Conservation (phyloP, 2,329 filamentous ascomycete genomes). For the Calonectria henricotiae region DNA sequence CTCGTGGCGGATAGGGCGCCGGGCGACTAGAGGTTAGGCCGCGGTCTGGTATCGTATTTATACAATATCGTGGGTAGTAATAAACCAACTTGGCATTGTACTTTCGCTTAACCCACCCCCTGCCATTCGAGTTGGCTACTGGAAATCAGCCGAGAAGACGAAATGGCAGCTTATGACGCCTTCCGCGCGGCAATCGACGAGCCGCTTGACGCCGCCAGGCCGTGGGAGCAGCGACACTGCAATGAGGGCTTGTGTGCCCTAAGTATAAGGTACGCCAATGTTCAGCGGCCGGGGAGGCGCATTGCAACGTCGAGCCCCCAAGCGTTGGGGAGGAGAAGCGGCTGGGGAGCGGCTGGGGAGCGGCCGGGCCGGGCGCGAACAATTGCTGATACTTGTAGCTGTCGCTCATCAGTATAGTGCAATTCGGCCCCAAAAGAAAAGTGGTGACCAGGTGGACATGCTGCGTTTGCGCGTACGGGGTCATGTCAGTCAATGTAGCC, state of each 20-base stretch:
- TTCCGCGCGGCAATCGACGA: not conserved
- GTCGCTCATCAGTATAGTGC: not conserved
- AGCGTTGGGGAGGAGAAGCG: not conserved
- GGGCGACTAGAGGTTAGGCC: not conserved
- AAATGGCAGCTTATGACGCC: not conserved
- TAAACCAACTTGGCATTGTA: not conserved
- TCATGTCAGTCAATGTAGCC: constrained; percentile 5
- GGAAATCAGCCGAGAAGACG: not conserved
- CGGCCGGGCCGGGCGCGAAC: not conserved
- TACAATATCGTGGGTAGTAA: not conserved
- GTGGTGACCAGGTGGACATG: constrained; percentile 1
- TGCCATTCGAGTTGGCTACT: not conserved
- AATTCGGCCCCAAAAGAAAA: constrained; percentile 19
- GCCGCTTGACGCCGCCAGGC: not conserved
- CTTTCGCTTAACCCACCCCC: not conserved
- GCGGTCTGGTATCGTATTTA: not conserved
- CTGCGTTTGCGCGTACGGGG: not conserved
- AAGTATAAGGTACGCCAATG: not conserved
- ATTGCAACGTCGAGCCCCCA: not conserved
- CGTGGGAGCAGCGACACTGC: not conserved
- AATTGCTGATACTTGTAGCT: not conserved
- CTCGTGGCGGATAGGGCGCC: too few relatives aligned
- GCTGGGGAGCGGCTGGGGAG: not conserved
- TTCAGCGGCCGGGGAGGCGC: not conserved
- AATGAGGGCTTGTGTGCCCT: not conserved